These are phyloP conservation scores for Fusarium sp. DNA, from an alignment of 2,329 filamentous ascomycete species.

Conservation along the genomic window DNA sequence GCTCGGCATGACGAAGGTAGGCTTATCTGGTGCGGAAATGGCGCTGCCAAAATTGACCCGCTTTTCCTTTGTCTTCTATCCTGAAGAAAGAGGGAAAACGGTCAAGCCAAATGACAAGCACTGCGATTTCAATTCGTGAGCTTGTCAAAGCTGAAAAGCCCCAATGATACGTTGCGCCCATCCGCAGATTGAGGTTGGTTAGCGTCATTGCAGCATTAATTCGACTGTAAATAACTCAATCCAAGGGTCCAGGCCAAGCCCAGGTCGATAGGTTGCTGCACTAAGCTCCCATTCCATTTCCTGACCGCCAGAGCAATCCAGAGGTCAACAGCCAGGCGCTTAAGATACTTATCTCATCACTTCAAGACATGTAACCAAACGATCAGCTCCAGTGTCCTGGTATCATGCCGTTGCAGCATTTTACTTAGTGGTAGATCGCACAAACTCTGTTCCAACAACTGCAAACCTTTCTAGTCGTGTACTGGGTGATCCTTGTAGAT, in stretches of 20 bases:
- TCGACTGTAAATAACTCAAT: slow-evolving; percentile 34
- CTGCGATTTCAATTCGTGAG: slow-evolving; percentile 20
- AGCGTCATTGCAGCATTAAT: slow-evolving; percentile 21
- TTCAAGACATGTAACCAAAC: neutral
- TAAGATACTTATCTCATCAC: slow-evolving; percentile 1
- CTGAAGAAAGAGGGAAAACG: slow-evolving; percentile 2
- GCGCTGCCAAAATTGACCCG: slow-evolving; percentile 24
- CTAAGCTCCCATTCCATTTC: slow-evolving; percentile 21
- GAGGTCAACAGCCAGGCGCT: slow-evolving; percentile 1
- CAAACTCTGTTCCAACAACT: slow-evolving; percentile 13
- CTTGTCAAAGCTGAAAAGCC: slow-evolving; percentile 6
- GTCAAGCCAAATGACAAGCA: slow-evolving; percentile 21
- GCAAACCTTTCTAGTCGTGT: neutral
- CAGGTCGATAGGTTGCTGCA: slow-evolving; percentile 18
- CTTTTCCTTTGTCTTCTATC: slow-evolving; percentile 5
- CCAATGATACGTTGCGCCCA: slow-evolving; percentile 19
- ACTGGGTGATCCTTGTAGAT: slow-evolving; percentile 1
- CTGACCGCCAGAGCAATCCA: slow-evolving; percentile 29
- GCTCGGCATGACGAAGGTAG: slow-evolving; percentile 44
- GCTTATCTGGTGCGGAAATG: slow-evolving; percentile 25
- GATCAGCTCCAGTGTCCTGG: slow-evolving; percentile 1
- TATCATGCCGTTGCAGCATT: slow-evolving; percentile 1
- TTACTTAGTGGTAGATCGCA: slow-evolving; percentile 13
- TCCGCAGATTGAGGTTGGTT: slow-evolving; percentile 9
- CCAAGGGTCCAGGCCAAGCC: slow-evolving; percentile 37